Evolutionary conservation across 306 rosid genomes (phyloP).

Genomic region (Oemleria cerasiformis): DNA sequence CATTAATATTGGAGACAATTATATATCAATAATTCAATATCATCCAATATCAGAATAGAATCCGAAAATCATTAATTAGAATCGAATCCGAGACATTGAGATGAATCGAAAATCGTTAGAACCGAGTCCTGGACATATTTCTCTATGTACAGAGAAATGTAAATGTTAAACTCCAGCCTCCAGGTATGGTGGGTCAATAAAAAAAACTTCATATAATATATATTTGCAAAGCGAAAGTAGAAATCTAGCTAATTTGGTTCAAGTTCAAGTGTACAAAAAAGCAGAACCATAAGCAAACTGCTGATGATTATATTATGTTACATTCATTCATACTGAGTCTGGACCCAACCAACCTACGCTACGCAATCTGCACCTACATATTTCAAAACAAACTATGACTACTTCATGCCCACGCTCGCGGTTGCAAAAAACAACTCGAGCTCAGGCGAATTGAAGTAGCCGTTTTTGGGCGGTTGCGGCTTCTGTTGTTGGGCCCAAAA

Average conservation of each 20-base stretch:
- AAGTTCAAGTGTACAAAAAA: neutral
- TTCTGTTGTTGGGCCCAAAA: constrained; percentile 19
- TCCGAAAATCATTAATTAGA: too few species aligned
- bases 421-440: constrained; percentile 42
- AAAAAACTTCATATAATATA: too few species aligned
- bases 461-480: constrained; percentile 37
- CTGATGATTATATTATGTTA: neutral
- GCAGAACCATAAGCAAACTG: neutral
- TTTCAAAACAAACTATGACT: neutral
- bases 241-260: neutral
- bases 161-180: too few species aligned
- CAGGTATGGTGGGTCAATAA: too few species aligned
- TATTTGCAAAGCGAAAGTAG: too few species aligned
- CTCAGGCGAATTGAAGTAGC: constrained; percentile 56
- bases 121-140: too few species aligned
- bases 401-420: constrained; percentile 21
- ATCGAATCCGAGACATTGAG: too few species aligned
- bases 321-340: neutral
- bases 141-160: too few species aligned
- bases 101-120: too few species aligned
- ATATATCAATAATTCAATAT: too few species aligned
- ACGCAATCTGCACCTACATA: neutral
- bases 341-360: neutral
- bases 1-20: too few species aligned
- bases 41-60: too few species aligned